Base-by-base conservation (phyloP, 1,284 basidiomycete genomes). In the Mycena sp. region DNA sequence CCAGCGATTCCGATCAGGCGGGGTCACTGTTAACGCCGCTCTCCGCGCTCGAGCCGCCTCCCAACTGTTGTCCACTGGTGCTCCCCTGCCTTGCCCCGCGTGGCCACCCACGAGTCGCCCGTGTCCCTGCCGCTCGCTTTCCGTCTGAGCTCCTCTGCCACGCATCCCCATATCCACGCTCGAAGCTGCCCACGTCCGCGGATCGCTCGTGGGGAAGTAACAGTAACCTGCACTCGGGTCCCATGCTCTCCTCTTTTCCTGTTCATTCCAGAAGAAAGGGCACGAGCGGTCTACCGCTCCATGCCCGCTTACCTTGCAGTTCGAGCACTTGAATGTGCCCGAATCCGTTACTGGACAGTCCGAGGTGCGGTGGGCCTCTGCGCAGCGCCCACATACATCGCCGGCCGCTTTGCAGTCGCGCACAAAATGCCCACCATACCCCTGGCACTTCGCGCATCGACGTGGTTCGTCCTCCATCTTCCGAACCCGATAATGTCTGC, bases 371-470 rank as follows among this genome's bases (percentile, higher is more conserved):
- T 58, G 44, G 10, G 25, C 11, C 4, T 4, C 55, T 11, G 44
- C 45, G 23, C 55, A 58, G 5, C 44, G 35, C 12, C 37, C 46
- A 17, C 56, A 58, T 1, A 44, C 25, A 12, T 50, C 26, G 0
- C 6, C 25, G 7, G 28, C 9, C 11, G 46, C 4, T 14, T 50
- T 58, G 26, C 56, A 58, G 4, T 19, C 25, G 7, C 6, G 1
- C 7, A 40, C 49, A 6, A 60, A 4, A 28, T 60, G 58, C 3
- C 58, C 58, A 10, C 50, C 46, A 28, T 41, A 58, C 28, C n/a
- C 25, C 44, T 60, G 58, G 17, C 58, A 60, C 26, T 44, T 60
- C 7, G 30, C 5, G 50, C 58, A 60, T 3, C 50, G 30, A 1
- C 32, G 29, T 5, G 41, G 19, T 23, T 60, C 58, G 4, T 52